Conservation (phyloP, 345 rosid genomes). For the Populus pruinosa region DNA sequence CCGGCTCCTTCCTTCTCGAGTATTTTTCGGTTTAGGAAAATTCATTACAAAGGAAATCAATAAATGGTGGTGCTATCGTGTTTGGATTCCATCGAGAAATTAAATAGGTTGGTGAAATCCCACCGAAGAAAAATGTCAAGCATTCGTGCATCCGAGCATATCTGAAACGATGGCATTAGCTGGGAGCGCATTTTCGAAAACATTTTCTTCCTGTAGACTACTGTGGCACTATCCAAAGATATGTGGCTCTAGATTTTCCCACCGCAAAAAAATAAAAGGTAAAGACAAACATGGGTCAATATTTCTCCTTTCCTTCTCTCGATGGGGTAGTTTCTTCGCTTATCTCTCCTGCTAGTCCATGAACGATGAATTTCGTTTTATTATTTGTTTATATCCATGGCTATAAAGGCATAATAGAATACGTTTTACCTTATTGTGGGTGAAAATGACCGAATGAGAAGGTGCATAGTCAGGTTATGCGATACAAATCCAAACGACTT, state of each 20-base stretch:
- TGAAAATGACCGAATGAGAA: too few relatives aligned
- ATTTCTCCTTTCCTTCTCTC: too few relatives aligned
- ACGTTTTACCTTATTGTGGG: too few relatives aligned
- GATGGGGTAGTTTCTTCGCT: too few relatives aligned
- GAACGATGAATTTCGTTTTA: too few relatives aligned
- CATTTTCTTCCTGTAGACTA: background rate
- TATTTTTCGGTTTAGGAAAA: background rate
- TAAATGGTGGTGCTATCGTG: slow-evolving; percentile 15
- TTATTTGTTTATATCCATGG: too few relatives aligned
- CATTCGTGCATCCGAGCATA: background rate
- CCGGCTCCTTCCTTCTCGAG: background rate
- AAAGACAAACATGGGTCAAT: background rate
- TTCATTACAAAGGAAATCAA: slow-evolving; percentile 1
- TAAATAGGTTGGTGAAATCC: slow-evolving; percentile 10
- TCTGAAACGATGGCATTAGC: background rate
- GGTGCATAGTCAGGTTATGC: too few relatives aligned
- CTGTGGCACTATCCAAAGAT: background rate
- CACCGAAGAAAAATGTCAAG: background rate
- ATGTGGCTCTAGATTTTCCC: background rate
- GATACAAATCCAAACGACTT: too few relatives aligned
- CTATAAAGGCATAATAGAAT: too few relatives aligned
- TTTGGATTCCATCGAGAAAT: slow-evolving; percentile 13
- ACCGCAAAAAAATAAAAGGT: background rate
- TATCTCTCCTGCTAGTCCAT: too few relatives aligned
- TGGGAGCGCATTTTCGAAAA: background rate